A percentile compares a stretch with the other conserved stretches of the same genome.
Conservation (phyloP, 306 rosid species). For the Trifolium dubium region DNA sequence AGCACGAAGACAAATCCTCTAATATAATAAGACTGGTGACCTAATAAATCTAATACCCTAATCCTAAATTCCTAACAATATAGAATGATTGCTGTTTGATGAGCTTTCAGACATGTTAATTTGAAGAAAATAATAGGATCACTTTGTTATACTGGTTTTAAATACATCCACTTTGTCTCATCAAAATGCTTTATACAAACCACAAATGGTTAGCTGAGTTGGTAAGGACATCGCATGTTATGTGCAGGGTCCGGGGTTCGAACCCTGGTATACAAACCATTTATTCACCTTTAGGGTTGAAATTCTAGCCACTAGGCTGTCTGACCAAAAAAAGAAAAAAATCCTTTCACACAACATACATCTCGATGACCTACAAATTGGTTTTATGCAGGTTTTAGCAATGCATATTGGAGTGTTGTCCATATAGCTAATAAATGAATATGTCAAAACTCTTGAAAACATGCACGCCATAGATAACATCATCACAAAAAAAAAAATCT, state of each 20-base stretch:
- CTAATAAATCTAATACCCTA: constrained; percentile 19
- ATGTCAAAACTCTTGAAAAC: constrained; percentile 18
- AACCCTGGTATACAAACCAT: no score
- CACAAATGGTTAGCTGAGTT: neutral
- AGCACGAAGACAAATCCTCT: neutral
- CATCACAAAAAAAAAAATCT: constrained; percentile 31
- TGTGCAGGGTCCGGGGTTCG: no score
- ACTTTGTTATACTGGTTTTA: neutral
- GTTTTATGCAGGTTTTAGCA: constrained; percentile 4
- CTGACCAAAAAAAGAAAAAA: no score
- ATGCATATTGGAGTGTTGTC: constrained; percentile 24
- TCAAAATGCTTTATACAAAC: constrained; percentile 20
- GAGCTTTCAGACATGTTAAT: neutral
- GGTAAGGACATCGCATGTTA: no score
- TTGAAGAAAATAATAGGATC: constrained; percentile 5
- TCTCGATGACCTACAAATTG: constrained; percentile 1
- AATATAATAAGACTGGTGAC: constrained; percentile 8
- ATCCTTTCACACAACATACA: constrained; percentile 14
- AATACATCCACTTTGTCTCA: constrained; percentile 12
- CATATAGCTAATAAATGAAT: constrained; percentile 24
- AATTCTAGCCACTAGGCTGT: no score
- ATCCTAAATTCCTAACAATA: neutral
- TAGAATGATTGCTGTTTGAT: neutral
- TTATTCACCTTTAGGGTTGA: no score
- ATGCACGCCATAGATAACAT: constrained; percentile 27